Percentiles rank a stretch among this genome's conserved stretches.
Conservation (phyloP, 1,284 basidiomycete genomes). For the Somion occarium region DNA sequence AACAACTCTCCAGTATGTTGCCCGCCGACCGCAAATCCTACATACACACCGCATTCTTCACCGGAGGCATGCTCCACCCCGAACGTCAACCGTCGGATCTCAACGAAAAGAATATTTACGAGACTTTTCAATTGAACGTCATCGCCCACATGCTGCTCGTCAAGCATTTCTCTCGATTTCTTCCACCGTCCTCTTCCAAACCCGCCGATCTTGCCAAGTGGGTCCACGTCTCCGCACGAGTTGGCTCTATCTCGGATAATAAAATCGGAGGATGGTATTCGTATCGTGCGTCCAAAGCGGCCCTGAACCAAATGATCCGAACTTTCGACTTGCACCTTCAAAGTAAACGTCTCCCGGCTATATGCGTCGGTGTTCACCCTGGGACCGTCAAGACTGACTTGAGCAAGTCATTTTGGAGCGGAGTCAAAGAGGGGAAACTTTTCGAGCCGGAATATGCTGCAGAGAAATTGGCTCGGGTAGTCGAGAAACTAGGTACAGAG, state of each 20-base stretch:
- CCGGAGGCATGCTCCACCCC: slow-evolving; percentile 50
- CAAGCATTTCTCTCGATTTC: slow-evolving; percentile 58
- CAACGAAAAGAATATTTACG: slow-evolving; percentile 36
- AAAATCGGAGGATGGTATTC: slow-evolving; percentile 67
- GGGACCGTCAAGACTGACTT: slow-evolving; percentile 59
- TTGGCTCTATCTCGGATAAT: slow-evolving; percentile 63
- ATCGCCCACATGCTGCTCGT: slow-evolving; percentile 58
- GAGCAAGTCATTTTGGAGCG: slow-evolving; percentile 42
- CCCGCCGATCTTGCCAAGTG: slow-evolving; percentile 40
- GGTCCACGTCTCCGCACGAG: slow-evolving; percentile 59
- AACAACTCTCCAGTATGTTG: slow-evolving; percentile 34
- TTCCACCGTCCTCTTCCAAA: slow-evolving; percentile 29
- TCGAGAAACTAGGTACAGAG: slow-evolving; percentile 39
- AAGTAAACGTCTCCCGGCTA: slow-evolving; percentile 46
- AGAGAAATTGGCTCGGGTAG: slow-evolving; percentile 49
- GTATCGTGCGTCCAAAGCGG: slow-evolving; percentile 72
- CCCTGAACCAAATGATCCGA: slow-evolving; percentile 69
- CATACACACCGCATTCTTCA: slow-evolving; percentile 52
- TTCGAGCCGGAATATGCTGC: slow-evolving; percentile 64
- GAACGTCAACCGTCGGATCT: slow-evolving; percentile 56
- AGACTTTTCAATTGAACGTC: slow-evolving; percentile 53
- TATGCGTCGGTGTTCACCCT: slow-evolving; percentile 57
- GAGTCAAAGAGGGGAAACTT: slow-evolving; percentile 37
- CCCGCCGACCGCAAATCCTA: slow-evolving; percentile 30
- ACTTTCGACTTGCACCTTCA: slow-evolving; percentile 64